These are phyloP conservation scores for Trapa bicornis DNA, from an alignment of 345 rosid genomes.

Conservation along the genomic window DNA sequence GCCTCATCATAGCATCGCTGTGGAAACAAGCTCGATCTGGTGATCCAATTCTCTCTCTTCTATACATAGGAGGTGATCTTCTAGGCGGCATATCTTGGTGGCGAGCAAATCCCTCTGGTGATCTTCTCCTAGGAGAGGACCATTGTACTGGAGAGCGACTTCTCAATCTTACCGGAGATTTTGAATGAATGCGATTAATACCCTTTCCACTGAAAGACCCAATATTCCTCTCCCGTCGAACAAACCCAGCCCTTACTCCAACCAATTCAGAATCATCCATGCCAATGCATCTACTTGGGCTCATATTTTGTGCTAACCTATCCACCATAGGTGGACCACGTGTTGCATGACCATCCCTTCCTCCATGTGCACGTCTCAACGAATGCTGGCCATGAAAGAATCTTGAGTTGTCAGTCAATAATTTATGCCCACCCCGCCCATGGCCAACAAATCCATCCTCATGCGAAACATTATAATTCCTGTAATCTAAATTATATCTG, in stretches of 20 bases:
- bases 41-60: constrained; percentile 50
- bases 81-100: constrained; percentile 42
- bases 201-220: constrained; percentile 36
- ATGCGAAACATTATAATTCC: constrained; percentile 32
- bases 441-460: constrained; percentile 38
- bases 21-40: constrained; percentile 54
- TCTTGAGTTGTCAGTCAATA: constrained; percentile 26
- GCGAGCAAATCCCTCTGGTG: constrained; percentile 58
- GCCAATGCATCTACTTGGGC: constrained; percentile 27
- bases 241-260: constrained; percentile 53
- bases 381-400: constrained; percentile 26
- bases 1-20: constrained; percentile 41
- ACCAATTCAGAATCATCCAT: constrained; percentile 45
- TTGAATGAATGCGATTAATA: constrained; percentile 41
- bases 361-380: constrained; percentile 42
- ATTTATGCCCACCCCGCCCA: constrained; percentile 53
- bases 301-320: constrained; percentile 39
- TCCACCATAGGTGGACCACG: constrained; percentile 34
- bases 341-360: constrained; percentile 33
- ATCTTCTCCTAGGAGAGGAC: constrained; percentile 58
- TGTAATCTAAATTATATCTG: constrained; percentile 35
- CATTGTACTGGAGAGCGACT: constrained; percentile 58
- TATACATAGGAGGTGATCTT: constrained; percentile 53
- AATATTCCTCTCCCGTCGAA: constrained; percentile 43
- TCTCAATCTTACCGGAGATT: constrained; percentile 56